phyloP scores from a whole-genome alignment of 208 protist genomes.

The Trichomonas vaginalis region DNA sequence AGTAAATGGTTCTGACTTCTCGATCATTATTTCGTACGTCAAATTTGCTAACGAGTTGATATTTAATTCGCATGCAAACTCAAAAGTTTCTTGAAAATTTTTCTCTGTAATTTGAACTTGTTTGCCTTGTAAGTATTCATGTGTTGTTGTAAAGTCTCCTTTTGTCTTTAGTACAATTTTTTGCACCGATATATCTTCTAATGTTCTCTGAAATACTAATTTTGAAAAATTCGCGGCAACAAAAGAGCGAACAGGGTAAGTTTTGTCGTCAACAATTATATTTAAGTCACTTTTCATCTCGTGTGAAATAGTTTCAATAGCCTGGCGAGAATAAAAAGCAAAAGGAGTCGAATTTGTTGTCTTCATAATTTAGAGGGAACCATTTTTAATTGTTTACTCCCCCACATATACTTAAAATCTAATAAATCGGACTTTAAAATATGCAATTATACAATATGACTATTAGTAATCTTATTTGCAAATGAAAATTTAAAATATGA shows the following conservation, averaged over 20 bases:
- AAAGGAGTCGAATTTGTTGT: neutral
- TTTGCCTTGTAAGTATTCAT: neutral
- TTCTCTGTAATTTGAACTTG: neutral
- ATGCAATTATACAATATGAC: no score
- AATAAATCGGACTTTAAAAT: no score
- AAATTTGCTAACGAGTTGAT: neutral
- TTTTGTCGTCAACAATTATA: neutral
- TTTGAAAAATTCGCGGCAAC: neutral
- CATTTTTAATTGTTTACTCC: no score
- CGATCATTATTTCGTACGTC: neutral
- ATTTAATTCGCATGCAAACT: neutral
- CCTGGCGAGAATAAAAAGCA: neutral
- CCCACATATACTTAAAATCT: no score
- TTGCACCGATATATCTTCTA: neutral
- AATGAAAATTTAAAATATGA: no score
- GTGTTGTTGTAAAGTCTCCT: neutral
- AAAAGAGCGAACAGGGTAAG: neutral
- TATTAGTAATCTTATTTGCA: no score
- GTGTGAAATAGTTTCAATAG: neutral
- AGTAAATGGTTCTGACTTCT: neutral
- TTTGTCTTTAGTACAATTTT: neutral
- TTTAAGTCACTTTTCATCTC: neutral
- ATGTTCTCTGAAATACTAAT: neutral
- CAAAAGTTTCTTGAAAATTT: neutral
- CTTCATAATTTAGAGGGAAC: no score